Evolutionary conservation across 1,284 basidiomycete genomes (phyloP).

Genomic region (Neolentinus lepideus): DNA sequence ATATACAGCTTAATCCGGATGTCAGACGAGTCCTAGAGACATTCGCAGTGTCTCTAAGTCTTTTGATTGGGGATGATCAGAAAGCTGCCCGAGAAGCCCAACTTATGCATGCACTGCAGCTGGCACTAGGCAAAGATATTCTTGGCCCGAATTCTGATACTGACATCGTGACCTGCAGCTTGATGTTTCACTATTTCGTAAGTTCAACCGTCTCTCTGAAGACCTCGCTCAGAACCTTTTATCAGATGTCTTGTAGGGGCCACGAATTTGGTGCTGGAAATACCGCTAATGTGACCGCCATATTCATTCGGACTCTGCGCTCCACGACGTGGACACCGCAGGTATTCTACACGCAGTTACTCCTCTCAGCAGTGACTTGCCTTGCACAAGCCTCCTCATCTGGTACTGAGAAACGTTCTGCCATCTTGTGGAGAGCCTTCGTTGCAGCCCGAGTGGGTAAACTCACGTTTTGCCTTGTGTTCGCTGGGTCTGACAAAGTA

Average conservation of each 20-base stretch:
- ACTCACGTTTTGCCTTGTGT: neutral
- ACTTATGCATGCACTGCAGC: slow-evolving; percentile 56
- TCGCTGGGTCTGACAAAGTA: no score
- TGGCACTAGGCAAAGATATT: slow-evolving; percentile 50
- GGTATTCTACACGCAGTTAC: slow-evolving; percentile 62
- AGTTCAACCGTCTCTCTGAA: slow-evolving; percentile 12
- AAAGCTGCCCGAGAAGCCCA: slow-evolving; percentile 59
- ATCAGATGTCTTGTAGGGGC: slow-evolving; percentile 50
- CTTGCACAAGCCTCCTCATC: slow-evolving; percentile 41
- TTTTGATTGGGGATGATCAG: slow-evolving; percentile 59
- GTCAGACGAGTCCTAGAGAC: slow-evolving; percentile 52
- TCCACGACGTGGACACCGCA: slow-evolving; percentile 61
- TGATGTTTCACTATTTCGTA: slow-evolving; percentile 55
- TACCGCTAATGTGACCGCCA: slow-evolving; percentile 40
- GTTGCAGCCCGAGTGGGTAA: slow-evolving; percentile 56
- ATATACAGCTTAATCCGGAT: slow-evolving; percentile 37
- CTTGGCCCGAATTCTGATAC: slow-evolving; percentile 50
- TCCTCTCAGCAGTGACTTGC: slow-evolving; percentile 53
- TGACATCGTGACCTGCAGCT: slow-evolving; percentile 55
- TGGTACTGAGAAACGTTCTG: slow-evolving; percentile 23
- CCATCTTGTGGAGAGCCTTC: slow-evolving; percentile 60
- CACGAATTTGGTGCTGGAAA: slow-evolving; percentile 59
- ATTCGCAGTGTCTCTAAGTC: slow-evolving; percentile 49
- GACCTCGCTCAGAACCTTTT: slow-evolving; percentile 1
- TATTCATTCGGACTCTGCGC: slow-evolving; percentile 51